A percentile compares a stretch with the other conserved stretches of the same genome.
Conservation (phyloP, 192 early-diverging fungal species). For the Entomortierella chlamydospora region DNA sequence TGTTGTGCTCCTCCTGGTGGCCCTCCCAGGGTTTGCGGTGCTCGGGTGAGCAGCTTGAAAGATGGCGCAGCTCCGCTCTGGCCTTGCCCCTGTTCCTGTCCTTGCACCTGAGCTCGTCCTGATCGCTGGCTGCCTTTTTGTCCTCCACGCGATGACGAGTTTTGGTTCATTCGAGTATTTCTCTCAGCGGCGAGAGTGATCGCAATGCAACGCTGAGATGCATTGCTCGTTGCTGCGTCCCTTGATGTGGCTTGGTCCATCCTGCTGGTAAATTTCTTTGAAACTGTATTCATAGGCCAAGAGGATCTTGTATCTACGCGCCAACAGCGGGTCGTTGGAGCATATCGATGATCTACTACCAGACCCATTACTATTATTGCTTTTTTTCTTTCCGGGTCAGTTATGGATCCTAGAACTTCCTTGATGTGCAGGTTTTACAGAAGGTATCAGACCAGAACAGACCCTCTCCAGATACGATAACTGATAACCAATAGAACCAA, state of each 20-base stretch:
- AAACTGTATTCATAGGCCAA: no score
- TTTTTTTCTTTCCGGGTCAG: background rate
- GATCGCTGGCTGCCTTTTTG: slow-evolving; percentile 4
- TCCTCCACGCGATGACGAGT: slow-evolving; percentile 25
- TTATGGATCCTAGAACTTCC: background rate
- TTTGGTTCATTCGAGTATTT: slow-evolving; percentile 18
- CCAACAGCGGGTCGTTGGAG: no score
- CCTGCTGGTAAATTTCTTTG: no score
- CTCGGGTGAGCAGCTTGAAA: slow-evolving; percentile 39
- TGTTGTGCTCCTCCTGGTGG: background rate
- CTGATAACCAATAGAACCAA: background rate
- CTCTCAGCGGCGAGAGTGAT: background rate
- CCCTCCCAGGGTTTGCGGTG: background rate
- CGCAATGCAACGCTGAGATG: background rate
- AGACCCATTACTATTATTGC: no score
- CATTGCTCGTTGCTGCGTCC: no score
- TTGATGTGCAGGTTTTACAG: background rate
- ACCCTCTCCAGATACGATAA: background rate
- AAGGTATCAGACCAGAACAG: background rate
- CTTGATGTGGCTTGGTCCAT: no score
- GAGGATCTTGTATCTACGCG: no score
- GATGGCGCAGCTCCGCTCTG: slow-evolving; percentile 30
- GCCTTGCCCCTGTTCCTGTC: background rate
- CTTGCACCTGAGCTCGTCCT: slow-evolving; percentile 3
- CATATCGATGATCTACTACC: no score